Evolutionary conservation across 352 stramenopile species (phyloP).

Genomic region (Globisporangium cystogenes): DNA sequence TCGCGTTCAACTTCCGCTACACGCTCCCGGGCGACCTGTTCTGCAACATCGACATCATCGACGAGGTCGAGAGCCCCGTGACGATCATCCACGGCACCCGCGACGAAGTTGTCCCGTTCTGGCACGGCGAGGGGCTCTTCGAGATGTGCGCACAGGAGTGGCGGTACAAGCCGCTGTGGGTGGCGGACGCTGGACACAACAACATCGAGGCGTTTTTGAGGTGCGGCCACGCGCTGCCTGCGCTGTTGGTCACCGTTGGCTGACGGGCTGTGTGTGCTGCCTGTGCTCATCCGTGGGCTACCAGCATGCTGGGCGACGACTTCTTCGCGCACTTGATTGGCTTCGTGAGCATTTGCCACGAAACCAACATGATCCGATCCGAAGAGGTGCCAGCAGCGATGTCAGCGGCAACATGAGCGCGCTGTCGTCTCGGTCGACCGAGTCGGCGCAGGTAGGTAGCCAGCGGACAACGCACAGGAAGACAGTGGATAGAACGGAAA

Average conservation of each 20-base stretch:
- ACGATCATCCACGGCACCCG: conserved; percentile 98
- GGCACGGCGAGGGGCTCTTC: conserved; percentile 95
- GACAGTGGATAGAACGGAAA: conserved; percentile 1
- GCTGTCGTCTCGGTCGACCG: not conserved
- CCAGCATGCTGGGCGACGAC: conserved; percentile 55
- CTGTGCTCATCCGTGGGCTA: not conserved
- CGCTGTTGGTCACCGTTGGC: not conserved
- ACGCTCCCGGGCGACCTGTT: conserved; percentile 97
- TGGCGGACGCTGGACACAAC: conserved; percentile 96
- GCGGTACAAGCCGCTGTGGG: conserved; percentile 97
- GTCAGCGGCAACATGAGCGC: not conserved
- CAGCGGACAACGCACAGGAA: not conserved
- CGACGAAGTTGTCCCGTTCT: conserved; percentile 99
- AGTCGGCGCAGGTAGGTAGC: not conserved
- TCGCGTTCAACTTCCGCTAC: conserved; percentile 98
- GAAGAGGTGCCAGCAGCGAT: conserved; percentile 16
- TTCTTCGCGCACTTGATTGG: conserved; percentile 81
- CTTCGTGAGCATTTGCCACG: conserved; percentile 71
- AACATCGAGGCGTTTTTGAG: conserved; percentile 97
- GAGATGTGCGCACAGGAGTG: conserved; percentile 89
- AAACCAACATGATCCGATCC: conserved; percentile 44
- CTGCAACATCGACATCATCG: conserved; percentile 95
- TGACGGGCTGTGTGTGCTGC: not conserved
- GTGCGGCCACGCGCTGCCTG: conserved; percentile 19
- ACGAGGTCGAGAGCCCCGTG: conserved; percentile 89